Evolutionary conservation across 2,329 filamentous ascomycete species (phyloP).

Genomic region (Calonectria multiphialidica): DNA sequence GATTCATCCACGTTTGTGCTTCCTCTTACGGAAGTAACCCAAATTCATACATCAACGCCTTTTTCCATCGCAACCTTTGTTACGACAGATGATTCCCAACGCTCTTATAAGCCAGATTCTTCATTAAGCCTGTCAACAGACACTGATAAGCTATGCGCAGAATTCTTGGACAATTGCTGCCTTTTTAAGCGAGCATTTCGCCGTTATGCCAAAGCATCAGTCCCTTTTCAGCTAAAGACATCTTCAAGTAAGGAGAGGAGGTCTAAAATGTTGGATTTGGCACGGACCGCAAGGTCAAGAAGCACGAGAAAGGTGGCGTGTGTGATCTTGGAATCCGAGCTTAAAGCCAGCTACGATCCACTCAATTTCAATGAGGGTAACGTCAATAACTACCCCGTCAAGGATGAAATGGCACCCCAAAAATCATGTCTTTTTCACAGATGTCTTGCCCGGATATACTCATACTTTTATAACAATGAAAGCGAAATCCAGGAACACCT

Average conservation of each 20-base stretch:
- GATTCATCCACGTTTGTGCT: not conserved
- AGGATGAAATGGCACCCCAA: not conserved
- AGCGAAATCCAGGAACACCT: conserved; percentile 1
- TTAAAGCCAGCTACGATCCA: not conserved
- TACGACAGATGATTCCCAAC: not conserved
- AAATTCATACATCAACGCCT: not conserved
- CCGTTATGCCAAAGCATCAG: not conserved
- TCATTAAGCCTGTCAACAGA: not conserved
- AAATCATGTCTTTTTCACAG: conserved; percentile 7
- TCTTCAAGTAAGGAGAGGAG: not conserved
- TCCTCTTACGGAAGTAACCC: not conserved
- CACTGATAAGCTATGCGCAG: not conserved
- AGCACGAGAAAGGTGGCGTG: not conserved
- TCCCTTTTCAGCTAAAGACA: not conserved
- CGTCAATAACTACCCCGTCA: rapidly evolving
- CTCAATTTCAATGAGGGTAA: not conserved
- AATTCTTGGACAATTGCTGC: conserved; percentile 4
- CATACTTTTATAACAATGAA: not conserved
- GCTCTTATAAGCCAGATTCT: not conserved
- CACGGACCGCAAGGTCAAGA: not conserved
- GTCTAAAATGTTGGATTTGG: conserved; percentile 2
- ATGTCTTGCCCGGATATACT: not conserved
- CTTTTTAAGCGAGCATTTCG: not conserved
- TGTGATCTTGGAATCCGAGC: not conserved
- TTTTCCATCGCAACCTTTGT: not conserved